Evolutionary conservation across 805 yeast species (phyloP).

Genomic region (Candida krabiensis): DNA sequence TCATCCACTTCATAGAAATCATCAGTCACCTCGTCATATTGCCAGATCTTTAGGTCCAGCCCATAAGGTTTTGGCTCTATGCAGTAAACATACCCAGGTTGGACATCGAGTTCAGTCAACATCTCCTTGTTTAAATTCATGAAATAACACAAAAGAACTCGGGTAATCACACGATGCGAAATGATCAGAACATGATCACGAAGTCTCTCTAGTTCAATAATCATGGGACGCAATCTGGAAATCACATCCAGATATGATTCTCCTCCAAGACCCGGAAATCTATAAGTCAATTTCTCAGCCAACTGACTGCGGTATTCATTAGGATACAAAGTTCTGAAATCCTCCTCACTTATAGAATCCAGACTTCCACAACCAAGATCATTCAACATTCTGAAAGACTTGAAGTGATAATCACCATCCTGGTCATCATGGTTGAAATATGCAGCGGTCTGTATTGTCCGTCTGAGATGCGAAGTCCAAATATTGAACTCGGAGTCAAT

Average conservation of each 20-base stretch:
- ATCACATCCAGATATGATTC: constrained; percentile 39
- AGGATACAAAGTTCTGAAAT: constrained; percentile 27
- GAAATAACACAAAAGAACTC: constrained; percentile 37
- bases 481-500: constrained; percentile 31
- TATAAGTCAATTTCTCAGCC: constrained; percentile 30
- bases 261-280: constrained; percentile 40
- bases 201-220: constrained; percentile 35
- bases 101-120: constrained; percentile 39
- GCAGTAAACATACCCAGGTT: constrained; percentile 36
- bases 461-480: constrained; percentile 35
- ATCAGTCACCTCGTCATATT: constrained; percentile 34
- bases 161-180: constrained; percentile 35
- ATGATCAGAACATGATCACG: constrained; percentile 36
- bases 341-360: constrained; percentile 32
- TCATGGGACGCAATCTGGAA: constrained; percentile 35
- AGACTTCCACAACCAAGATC: constrained; percentile 36
- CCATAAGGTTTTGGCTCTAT: constrained; percentile 41
- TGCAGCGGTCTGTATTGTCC: constrained; percentile 34
- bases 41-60: constrained; percentile 37
- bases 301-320: constrained; percentile 31
- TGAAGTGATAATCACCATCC: constrained; percentile 26
- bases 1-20: constrained; percentile 39
- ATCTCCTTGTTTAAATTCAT: constrained; percentile 37
- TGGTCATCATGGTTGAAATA: constrained; percentile 29
- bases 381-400: constrained; percentile 34